Evolutionary conservation across 768 basidiomycete species (phyloP).

Genomic region (Krasilnikovozyma curviuscula): DNA sequence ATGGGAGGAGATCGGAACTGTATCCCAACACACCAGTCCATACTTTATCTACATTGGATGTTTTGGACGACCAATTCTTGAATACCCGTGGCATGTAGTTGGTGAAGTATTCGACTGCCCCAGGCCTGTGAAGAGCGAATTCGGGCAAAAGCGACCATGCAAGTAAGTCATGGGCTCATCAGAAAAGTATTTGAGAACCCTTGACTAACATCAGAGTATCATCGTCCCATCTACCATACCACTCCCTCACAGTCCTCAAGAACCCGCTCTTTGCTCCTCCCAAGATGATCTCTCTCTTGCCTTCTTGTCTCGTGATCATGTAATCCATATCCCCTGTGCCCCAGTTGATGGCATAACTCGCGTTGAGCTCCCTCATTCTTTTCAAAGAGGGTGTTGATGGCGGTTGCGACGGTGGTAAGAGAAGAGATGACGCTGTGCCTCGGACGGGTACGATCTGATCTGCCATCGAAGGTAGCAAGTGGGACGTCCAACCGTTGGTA

Average conservation of each 20-base stretch:
- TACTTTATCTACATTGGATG: slow-evolving; percentile 17
- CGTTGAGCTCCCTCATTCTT: slow-evolving; percentile 14
- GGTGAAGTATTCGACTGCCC: slow-evolving; percentile 15
- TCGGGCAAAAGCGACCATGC: too few relatives aligned
- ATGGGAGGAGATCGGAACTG: slow-evolving; percentile 17
- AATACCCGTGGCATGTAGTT: slow-evolving; percentile 17
- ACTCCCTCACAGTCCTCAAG: slow-evolving; percentile 9
- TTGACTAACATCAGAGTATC: slow-evolving; percentile 15
- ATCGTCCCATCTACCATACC: slow-evolving; percentile 17
- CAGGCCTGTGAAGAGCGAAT: too few relatives aligned
- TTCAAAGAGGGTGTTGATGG: slow-evolving; percentile 8
- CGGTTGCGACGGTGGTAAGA: slow-evolving; percentile 12
- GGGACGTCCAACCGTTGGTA: neutral
- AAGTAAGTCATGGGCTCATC: too few relatives aligned
- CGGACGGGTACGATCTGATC: slow-evolving; percentile 8
- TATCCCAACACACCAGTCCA: slow-evolving; percentile 20
- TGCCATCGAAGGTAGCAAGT: neutral
- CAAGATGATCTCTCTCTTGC: slow-evolving; percentile 17
- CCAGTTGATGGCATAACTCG: slow-evolving; percentile 16
- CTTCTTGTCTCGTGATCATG: slow-evolving; percentile 19
- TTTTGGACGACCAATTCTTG: slow-evolving; percentile 13
- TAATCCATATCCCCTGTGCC: slow-evolving; percentile 17
- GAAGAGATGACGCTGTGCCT: slow-evolving; percentile 19
- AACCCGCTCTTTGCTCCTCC: slow-evolving; percentile 17
- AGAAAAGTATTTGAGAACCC: too few relatives aligned